Evolutionary conservation across 345 rosid genomes (phyloP).

Genomic region (Eucalyptus tenuipes): DNA sequence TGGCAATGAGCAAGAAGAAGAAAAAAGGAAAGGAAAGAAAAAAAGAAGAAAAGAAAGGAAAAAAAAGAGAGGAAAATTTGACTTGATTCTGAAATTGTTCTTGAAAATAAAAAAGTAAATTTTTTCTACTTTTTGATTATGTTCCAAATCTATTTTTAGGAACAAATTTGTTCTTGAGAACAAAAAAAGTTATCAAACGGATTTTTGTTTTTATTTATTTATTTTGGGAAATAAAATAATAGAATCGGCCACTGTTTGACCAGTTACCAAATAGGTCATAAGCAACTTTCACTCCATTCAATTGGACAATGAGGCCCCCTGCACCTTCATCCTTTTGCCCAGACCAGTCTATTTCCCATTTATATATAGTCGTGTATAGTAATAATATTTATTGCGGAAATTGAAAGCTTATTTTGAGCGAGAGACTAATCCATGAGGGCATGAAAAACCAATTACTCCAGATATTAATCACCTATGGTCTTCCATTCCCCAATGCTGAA

Average conservation of each 20-base stretch:
- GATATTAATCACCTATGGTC: not conserved
- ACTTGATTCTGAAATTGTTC: too few relatives aligned
- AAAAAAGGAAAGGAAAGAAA: too few relatives aligned
- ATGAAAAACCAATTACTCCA: not conserved
- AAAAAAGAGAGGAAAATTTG: too few relatives aligned
- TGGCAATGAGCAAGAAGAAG: too few relatives aligned
- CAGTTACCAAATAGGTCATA: fast-evolving
- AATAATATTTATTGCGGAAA: not conserved
- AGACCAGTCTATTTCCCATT: not conserved
- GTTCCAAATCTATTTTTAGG: too few relatives aligned
- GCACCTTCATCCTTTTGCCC: not conserved
- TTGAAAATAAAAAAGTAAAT: too few relatives aligned
- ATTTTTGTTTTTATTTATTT: too few relatives aligned
- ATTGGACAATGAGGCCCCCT: not conserved
- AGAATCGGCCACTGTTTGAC: fast-evolving
- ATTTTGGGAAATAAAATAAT: fast-evolving
- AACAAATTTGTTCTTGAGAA: too few relatives aligned
- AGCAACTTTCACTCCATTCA: not conserved
- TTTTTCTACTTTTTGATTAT: too few relatives aligned
- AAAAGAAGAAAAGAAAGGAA: too few relatives aligned
- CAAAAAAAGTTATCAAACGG: too few relatives aligned
- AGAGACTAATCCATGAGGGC: not conserved
- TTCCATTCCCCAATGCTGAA: not conserved
- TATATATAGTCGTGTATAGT: not conserved
- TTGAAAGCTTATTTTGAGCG: not conserved